Base-by-base conservation (phyloP, 2,329 filamentous ascomycete species). In the Colletotrichum aenigma region DNA sequence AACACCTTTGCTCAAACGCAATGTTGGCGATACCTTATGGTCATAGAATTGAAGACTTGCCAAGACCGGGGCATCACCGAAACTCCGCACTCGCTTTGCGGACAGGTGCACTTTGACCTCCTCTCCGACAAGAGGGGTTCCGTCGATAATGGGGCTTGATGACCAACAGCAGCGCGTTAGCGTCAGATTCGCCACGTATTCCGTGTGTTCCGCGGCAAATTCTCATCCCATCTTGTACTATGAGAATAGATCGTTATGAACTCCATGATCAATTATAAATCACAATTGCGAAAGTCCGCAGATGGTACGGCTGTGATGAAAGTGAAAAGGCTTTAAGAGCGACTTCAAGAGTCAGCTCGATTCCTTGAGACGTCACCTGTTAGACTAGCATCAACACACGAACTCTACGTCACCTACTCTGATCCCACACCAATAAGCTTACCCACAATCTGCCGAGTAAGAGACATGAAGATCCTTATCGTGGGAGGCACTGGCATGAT, bases 401-500 rank as follows among this genome's bases (percentile, higher is more conserved):
- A 56, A 26, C 24, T 56, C 0, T 7, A 12, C 21, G 55, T 28
- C 26, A n/a, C 15, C 4, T 2, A 7, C 2, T 0, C n/a, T 58
- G 2, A 24, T 28, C 7, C 3, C 16, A 18, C 15, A 58, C 21
- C 12, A 26, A 15, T 15, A 18, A 58, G 7, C 55, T 28, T 1
- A 3, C 16, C 21, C 9, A 55, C 4, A 13, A 24, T 0, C 16
- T 7, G 28, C 28, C 28, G 28, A 21, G 6, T 21, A 61, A 34
- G 3, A 43, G 30, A 3, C 7, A 76, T 67, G 71, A 70, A 38
- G 16, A 34, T 70, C 8, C 74, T 76, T 36, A 32, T 76, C 8
- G 26, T 76, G 4, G 74, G 74, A 18, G 74, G 74, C 5, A 62
- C 66, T 7, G 74, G 74, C 24, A 30, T 66, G 60, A 67, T 76